Evolutionary conservation across 1,284 basidiomycete genomes (phyloP), one percentile per base, ranked within the genome.

Genomic region (Hypsizygus ulmarius): DNA sequence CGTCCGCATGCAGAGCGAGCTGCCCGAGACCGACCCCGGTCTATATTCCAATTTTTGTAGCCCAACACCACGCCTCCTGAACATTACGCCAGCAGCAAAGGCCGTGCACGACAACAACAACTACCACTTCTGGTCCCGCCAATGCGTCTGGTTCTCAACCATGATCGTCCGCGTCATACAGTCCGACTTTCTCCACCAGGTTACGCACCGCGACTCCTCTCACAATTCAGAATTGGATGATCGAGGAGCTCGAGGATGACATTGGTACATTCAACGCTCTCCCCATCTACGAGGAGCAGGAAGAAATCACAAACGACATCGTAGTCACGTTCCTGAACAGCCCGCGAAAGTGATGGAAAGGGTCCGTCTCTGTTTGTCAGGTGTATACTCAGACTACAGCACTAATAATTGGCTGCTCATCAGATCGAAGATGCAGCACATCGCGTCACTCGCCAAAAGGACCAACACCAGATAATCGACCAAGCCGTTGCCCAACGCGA

Each of bases 91-190:
- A 14, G 39, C 49, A 10, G 46, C 47, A 11, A 49, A 39, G 39
- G 47, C 47, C 18, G 45, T 43, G n/a, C 50, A 52, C 25, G 50
- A 55, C 7, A 55, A 50, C 28, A 52, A 55, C 38, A 49, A 50
- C 41, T 45, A 52, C 18, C 45, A 52, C 30, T 30, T 48, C 30
- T 55, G 47, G 48, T 43, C 42, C 3, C 29, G 45, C 12, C 50
- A 55, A 39, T 52, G 53, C 25, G 43, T 45, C 15, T 52, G 53
- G 50, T 54, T 52, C 38, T 51, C 50, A 28, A 46, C 42, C 9
- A 50, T 50, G 48, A 39, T 55, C 30, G 32, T 55, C 21, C 47
- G 47, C 15, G 47, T 47, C n/a, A 35, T 55, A 42, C 50, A 55
- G 41, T 41, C 47, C 8, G 43, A 50, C 12, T 55, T 55, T 18